phyloP scores from a whole-genome alignment of 2,329 filamentous ascomycete genomes.

The Botrytis sinoallii region DNA sequence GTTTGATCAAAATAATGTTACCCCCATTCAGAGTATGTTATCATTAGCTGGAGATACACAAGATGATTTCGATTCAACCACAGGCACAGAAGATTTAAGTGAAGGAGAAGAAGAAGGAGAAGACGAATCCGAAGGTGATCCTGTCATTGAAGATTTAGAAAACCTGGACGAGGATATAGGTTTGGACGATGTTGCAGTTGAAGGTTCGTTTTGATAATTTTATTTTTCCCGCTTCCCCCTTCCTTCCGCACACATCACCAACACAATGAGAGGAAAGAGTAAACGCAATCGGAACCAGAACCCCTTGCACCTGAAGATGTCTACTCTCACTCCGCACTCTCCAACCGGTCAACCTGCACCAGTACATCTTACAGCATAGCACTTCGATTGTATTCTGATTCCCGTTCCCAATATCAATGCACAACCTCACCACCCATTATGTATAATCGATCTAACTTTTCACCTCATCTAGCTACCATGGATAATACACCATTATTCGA shows the following conservation, averaged over 20 bases:
- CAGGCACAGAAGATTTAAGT: neutral
- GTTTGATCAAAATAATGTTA: neutral
- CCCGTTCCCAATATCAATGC: neutral
- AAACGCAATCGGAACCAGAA: neutral
- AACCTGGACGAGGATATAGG: constrained; percentile 19
- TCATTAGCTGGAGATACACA: neutral
- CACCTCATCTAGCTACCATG: constrained; percentile 32
- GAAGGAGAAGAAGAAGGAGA: constrained; percentile 22
- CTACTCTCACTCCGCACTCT: neutral
- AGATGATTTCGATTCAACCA: constrained; percentile 1
- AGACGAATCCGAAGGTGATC: constrained; percentile 18
- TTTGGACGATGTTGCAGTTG: constrained; percentile 17
- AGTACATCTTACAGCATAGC: neutral
- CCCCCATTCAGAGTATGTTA: neutral
- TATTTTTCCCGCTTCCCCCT: neutral
- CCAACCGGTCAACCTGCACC: neutral
- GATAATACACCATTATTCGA: constrained; percentile 45
- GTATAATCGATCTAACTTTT: constrained; percentile 17
- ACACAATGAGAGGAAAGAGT: neutral
- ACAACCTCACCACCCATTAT: neutral
- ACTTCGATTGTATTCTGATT: neutral
- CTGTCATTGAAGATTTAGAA: neutral
- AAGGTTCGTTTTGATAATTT: constrained; percentile 16
- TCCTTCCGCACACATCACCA: neutral
- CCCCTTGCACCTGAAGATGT: neutral